These are phyloP conservation scores for Parascedosporium putredinis DNA, from an alignment of 2,329 filamentous ascomycete genomes.

Conservation along the genomic window DNA sequence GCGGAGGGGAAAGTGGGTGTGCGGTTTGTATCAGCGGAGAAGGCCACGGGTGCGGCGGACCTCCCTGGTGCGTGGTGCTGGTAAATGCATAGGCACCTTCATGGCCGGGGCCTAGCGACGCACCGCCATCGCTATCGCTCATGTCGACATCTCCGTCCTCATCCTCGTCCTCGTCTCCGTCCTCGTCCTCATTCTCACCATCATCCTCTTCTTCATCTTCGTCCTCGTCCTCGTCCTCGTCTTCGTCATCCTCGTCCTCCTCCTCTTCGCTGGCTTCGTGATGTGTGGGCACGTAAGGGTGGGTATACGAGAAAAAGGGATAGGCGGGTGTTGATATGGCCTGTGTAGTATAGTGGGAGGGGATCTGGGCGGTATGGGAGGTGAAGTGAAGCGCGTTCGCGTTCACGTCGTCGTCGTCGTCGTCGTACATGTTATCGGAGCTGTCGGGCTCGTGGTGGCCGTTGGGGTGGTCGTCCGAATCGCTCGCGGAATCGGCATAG, in stretches of 20 bases:
- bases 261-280: no score
- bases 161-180: constrained; percentile 10
- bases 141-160: constrained; percentile 21
- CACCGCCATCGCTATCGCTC: constrained; percentile 25
- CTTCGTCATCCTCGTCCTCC: no score
- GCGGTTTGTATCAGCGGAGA: no score
- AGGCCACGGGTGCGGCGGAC: neutral
- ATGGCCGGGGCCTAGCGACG: constrained; percentile 13
- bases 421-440: constrained; percentile 12
- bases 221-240: constrained; percentile 13
- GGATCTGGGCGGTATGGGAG: constrained; percentile 8
- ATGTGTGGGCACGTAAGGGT: neutral
- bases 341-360: constrained; percentile 8
- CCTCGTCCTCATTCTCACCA: constrained; percentile 16
- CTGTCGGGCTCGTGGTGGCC: constrained; percentile 11
- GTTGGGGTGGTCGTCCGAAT: constrained; percentile 3
- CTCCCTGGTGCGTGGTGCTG: neutral
- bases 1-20: no score
- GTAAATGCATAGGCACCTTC: constrained; percentile 5
- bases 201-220: constrained; percentile 25
- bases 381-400: constrained; percentile 11
- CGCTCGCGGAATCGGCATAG: constrained; percentile 5
- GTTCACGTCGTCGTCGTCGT: constrained; percentile 15
- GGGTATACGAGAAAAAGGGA: neutral
- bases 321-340: constrained; percentile 9